These are phyloP conservation scores for Sporobolomyces roseus DNA, from an alignment of 768 basidiomycete species.

Conservation along the genomic window DNA sequence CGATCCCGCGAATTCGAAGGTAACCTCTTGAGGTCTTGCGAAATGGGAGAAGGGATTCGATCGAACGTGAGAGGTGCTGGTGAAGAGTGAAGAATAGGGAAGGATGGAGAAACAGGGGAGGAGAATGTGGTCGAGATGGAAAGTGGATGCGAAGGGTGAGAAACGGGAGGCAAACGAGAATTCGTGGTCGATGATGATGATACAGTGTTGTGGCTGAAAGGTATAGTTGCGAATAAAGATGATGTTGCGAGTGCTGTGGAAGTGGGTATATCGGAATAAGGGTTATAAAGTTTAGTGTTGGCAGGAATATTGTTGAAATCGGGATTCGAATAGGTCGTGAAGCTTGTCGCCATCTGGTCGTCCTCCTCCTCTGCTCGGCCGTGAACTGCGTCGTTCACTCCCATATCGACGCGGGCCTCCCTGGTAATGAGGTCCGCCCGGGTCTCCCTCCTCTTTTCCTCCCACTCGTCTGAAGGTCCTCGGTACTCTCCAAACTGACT, in stretches of 20 bases:
- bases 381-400: slow-evolving; percentile 1
- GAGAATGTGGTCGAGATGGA: slow-evolving; percentile 8
- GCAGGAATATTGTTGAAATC: no score
- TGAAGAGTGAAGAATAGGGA: not conserved
- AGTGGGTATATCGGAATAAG: not conserved
- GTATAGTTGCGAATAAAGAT: slow-evolving; percentile 6
- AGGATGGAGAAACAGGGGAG: slow-evolving; percentile 1
- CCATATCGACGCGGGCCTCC: no score
- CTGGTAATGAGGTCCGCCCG: not conserved
- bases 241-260: not conserved
- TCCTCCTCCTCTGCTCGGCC: not conserved
- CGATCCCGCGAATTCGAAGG: slow-evolving; percentile 10
- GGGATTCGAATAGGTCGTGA: no score
- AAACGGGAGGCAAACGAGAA: not conserved
- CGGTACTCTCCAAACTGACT: slow-evolving; percentile 5
- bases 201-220: not conserved
- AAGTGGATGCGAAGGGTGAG: not conserved
- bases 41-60: slow-evolving; percentile 17
- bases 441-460: slow-evolving; percentile 21
- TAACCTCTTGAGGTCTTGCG: not conserved
- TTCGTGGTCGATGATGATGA: not conserved
- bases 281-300: not conserved
- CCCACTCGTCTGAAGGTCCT: slow-evolving; percentile 40
- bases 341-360: not conserved
- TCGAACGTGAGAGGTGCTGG: slow-evolving; percentile 27